These are phyloP conservation scores for Paracoccidioides lutzii DNA, from an alignment of 2,329 filamentous ascomycete genomes.

Conservation along the genomic window DNA sequence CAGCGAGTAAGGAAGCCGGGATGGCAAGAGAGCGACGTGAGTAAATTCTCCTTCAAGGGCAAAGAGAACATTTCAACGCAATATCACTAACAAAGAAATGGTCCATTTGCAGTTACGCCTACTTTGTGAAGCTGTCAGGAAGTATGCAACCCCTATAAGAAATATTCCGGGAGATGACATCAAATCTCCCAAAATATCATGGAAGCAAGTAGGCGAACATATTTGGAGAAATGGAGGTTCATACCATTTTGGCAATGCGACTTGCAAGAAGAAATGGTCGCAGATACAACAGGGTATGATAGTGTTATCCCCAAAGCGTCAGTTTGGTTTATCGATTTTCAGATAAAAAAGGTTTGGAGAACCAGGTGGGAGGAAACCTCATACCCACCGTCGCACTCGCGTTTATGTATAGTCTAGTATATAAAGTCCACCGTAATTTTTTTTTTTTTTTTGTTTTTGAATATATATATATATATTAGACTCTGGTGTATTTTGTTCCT, in stretches of 20 bases:
- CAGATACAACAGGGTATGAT: constrained; percentile 27
- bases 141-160: constrained; percentile 12
- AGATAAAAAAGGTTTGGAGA: not conserved
- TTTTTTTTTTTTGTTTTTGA: no score
- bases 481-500: not conserved
- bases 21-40: constrained; percentile 33
- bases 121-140: constrained; percentile 28
- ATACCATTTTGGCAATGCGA: constrained; percentile 48
- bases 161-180: constrained; percentile 4
- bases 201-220: constrained; percentile 46
- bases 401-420: not conserved
- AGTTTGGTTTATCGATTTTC: not conserved
- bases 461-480: no score
- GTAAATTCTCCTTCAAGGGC: constrained; percentile 10
- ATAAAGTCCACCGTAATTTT: not conserved
- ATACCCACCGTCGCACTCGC: not conserved
- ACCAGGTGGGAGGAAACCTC: not conserved
- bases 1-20: constrained; percentile 34
- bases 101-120: constrained; percentile 23
- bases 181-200: constrained; percentile 37
- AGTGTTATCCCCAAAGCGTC: constrained; percentile 6
- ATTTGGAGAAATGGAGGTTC: constrained; percentile 41
- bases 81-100: not conserved
- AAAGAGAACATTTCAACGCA: not conserved
- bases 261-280: constrained; percentile 50